phyloP scores from a whole-genome alignment of 192 early-diverging fungal genomes.

The Pecoramyces ruminantium region DNA sequence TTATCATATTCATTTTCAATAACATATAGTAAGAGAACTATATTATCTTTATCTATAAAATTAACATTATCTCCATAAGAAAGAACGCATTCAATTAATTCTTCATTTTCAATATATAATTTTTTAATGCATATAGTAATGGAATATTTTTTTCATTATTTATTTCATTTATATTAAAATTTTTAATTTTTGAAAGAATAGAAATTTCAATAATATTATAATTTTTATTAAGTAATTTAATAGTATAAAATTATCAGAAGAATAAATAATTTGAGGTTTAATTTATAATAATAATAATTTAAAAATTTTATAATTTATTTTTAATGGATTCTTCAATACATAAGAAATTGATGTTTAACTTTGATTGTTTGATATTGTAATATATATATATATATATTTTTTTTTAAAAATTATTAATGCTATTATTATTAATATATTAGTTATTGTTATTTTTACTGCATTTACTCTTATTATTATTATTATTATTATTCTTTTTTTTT shows the following conservation, averaged over 20 bases:
- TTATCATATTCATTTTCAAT: not conserved
- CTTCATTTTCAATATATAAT: not conserved
- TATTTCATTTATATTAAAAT: not conserved
- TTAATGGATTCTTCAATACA: no score
- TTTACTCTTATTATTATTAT: no score
- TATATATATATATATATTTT: no score
- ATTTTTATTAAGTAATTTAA: not conserved
- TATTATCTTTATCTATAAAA: not conserved
- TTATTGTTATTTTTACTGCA: no score
- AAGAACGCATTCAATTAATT: not conserved
- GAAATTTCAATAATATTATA: not conserved
- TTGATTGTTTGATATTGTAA: not conserved
- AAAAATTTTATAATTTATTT: no score
- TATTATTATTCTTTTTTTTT: no score
- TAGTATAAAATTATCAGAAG: not conserved
- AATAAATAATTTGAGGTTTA: no score
- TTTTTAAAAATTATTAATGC: no score
- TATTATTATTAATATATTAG: no score
- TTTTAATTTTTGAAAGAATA: not conserved
- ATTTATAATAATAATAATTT: no score
- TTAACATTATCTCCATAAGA: not conserved
- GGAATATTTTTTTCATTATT: not conserved
- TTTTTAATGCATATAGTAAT: not conserved
- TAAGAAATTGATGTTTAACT: not conserved
- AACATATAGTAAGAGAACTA: not conserved